Evolutionary conservation across 805 yeast genomes (phyloP).

Genomic region (Wickerhamiella bombiphila): DNA sequence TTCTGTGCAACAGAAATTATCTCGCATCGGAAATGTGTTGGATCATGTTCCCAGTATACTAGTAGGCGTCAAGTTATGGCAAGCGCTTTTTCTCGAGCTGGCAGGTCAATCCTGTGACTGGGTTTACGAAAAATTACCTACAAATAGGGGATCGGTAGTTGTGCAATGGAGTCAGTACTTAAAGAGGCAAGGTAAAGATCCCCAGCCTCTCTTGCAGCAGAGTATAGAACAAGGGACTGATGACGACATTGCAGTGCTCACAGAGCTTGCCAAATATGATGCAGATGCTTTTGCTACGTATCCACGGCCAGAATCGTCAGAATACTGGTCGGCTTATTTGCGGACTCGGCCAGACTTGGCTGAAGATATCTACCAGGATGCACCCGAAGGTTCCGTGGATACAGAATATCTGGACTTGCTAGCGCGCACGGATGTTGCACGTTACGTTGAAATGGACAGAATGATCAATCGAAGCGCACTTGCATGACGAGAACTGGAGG

Average conservation of each 20-base stretch:
- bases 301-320: slow-evolving; percentile 1
- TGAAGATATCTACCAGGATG: slow-evolving; percentile 8
- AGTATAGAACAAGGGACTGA: background rate
- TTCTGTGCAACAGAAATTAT: slow-evolving; percentile 18
- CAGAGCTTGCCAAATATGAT: slow-evolving; percentile 6
- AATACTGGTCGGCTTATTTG: slow-evolving; percentile 8
- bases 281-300: slow-evolving; percentile 3
- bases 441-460: slow-evolving; percentile 10
- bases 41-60: too few relatives aligned
- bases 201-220: background rate
- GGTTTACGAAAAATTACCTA: too few relatives aligned
- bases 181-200: slow-evolving; percentile 1
- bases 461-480: slow-evolving; percentile 7
- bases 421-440: slow-evolving; percentile 8
- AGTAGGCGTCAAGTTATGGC: slow-evolving; percentile 12
- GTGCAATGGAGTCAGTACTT: slow-evolving; percentile 6
- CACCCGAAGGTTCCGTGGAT: slow-evolving; percentile 9
- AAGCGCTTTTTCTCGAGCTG: slow-evolving; percentile 21
- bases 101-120: too few relatives aligned
- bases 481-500: background rate
- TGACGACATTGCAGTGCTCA: slow-evolving; percentile 4
- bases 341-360: slow-evolving; percentile 8
- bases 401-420: slow-evolving; percentile 8
- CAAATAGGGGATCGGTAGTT: background rate
- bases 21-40: too few relatives aligned